phyloP scores from a whole-genome alignment of 2,329 filamentous ascomycete genomes.

The Ceratocystis cacaofunesta region DNA sequence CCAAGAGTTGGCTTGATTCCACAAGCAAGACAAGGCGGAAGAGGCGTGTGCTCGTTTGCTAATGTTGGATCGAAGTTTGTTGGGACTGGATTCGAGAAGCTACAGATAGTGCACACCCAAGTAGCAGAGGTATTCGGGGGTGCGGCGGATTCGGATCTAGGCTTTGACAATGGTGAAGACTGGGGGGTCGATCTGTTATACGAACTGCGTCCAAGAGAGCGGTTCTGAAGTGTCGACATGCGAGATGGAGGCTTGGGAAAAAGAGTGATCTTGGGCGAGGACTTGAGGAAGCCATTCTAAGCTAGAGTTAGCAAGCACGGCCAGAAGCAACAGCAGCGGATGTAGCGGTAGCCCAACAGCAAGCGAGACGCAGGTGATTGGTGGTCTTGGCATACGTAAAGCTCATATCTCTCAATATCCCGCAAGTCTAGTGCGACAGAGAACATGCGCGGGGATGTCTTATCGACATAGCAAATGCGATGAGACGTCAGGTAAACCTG shows the following conservation, averaged over 20 bases:
- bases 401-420: conserved; percentile 79
- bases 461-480: conserved; percentile 87
- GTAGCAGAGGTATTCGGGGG: conserved; percentile 46
- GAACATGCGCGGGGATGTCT: conserved; percentile 67
- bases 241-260: conserved; percentile 66
- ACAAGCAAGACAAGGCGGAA: conserved; percentile 81
- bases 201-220: not conserved
- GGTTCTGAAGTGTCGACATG: conserved; percentile 22
- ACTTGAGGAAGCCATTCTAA: conserved; percentile 73
- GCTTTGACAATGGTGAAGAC: not conserved
- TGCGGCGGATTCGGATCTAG: not conserved
- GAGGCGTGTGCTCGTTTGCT: conserved; percentile 61
- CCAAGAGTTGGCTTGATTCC: conserved; percentile 82
- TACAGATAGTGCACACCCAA: conserved; percentile 94
- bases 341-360: no score
- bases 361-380: not conserved
- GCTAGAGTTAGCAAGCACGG: not conserved
- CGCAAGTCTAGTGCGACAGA: conserved; percentile 78
- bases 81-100: conserved; percentile 82
- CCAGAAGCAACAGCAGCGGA: conserved; percentile 27
- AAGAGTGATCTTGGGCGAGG: conserved; percentile 82
- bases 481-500: conserved; percentile 95
- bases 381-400: conserved; percentile 46
- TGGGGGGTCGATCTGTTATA: not conserved
- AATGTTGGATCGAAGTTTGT: conserved; percentile 82